Evolutionary conservation across 495 filamentous ascomycete species (phyloP), one percentile per base, ranked within the genome.

Genomic region (Hypoxylon fragiforme): DNA sequence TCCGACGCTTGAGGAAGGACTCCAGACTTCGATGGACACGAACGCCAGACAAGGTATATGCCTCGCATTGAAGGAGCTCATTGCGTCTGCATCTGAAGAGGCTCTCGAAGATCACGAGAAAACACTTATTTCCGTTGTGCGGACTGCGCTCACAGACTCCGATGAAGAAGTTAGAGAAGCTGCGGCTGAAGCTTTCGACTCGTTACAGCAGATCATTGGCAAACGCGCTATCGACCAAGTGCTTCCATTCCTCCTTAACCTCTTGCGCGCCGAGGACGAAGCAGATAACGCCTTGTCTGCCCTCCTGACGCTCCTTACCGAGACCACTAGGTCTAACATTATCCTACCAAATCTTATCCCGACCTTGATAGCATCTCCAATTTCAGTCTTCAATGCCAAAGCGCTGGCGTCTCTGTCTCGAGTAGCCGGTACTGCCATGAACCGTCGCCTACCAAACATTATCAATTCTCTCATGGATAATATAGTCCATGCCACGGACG

Each of bases 11-110:
- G 92, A 97, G 65, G 91, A 96, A 68, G 92, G 94, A 28, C 78
- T 98, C 30, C 88, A 91, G 57, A 88, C 80, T 3, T 89, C 92
- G 18, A 88, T 85, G 15, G 94, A 98, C 72, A 88, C 91, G 13
- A 90, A 97, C 73, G 88, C 92, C 49, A 95, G 88, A 69, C 92
- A 98, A 76, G 94, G 94, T 67, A 97, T 98, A 52, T 97, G 94
- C 66, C 92, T 97, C 64, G 94, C 94, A 16, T 77, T 98, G 53
- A 88, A 88, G 48, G 94, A 97, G 69, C 84, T 98, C 39, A 95
- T 97, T 52, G 79, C 85, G 24, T 92, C 95, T n/a, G 90, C 95
- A 14, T 90, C 92, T 24, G 80, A 84, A 4, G 94, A 97, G 36
- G 83, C 88, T 18, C 79, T 98, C 20, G 91, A 96, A 67, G 92